Evolutionary conservation across 2,329 filamentous ascomycete genomes (phyloP).

Genomic region (Chaetomium sp.): DNA sequence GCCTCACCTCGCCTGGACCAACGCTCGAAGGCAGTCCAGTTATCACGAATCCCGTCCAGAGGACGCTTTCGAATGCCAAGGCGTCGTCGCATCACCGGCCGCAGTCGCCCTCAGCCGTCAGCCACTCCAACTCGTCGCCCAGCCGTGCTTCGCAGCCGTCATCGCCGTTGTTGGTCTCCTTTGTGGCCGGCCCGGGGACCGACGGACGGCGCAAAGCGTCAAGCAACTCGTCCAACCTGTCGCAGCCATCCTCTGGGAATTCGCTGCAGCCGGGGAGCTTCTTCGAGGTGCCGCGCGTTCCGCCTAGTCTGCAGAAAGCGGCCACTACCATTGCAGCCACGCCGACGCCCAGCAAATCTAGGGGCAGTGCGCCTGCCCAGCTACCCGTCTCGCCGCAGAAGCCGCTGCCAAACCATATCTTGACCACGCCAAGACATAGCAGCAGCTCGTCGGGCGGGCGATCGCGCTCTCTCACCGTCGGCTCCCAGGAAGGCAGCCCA

Average conservation of each 20-base stretch:
- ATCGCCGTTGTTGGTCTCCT: constrained; percentile 91
- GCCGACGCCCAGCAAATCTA: constrained; percentile 53
- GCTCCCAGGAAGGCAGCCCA: constrained; percentile 85
- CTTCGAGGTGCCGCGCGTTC: constrained; percentile 63
- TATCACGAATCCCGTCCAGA: constrained; percentile 70
- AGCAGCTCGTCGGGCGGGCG: constrained; percentile 60
- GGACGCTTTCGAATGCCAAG: constrained; percentile 78
- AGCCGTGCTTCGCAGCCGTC: constrained; percentile 73
- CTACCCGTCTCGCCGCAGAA: constrained; percentile 59
- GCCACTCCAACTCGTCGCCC: constrained; percentile 78
- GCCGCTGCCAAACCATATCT: constrained; percentile 31
- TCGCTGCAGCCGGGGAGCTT: constrained; percentile 64
- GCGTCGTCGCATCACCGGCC: constrained; percentile 58
- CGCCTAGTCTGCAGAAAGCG: constrained; percentile 54
- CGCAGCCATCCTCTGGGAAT: constrained; percentile 60
- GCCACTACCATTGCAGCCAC: constrained; percentile 46
- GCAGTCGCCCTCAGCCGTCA: constrained; percentile 75
- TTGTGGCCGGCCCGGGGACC: constrained; percentile 74
- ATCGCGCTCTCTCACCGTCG: constrained; percentile 83
- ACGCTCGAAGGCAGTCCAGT: constrained; percentile 80
- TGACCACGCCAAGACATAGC: constrained; percentile 50
- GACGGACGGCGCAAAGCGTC: constrained; percentile 85
- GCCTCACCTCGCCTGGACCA: constrained; percentile 54
- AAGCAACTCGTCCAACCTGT: constrained; percentile 76
- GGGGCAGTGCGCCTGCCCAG: constrained; percentile 42